A percentile compares a stretch with the other conserved stretches of the same genome.
Conservation (phyloP, 495 filamentous ascomycete species). For the Tricharina praecox region DNA sequence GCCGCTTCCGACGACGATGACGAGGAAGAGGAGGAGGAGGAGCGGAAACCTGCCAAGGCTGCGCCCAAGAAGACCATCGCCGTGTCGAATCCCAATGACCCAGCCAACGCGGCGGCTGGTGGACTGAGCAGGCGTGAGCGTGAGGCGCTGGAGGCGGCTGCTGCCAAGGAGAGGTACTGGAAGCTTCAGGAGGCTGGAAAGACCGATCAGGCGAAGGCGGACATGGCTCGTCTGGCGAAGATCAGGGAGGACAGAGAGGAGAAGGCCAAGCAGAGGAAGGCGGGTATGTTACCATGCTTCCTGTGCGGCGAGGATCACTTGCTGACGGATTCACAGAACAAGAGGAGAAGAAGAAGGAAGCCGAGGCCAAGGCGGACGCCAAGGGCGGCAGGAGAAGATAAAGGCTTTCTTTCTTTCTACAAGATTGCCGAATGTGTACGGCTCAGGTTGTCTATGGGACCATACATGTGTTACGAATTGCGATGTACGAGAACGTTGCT, state of each 20-base stretch:
- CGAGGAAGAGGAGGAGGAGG: conserved; percentile 34
- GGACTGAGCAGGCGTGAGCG: conserved; percentile 68
- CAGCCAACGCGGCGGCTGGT: conserved; percentile 28
- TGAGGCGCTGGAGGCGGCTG: conserved; percentile 73
- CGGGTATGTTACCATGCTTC: conserved; percentile 17
- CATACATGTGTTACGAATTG: no score
- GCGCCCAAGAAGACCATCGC: conserved; percentile 17
- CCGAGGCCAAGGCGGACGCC: conserved; percentile 17
- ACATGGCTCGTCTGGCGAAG: conserved; percentile 62
- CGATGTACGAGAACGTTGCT: no score
- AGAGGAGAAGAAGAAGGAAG: conserved; percentile 25
- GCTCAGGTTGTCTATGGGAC: no score
- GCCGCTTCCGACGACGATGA: conserved; percentile 42
- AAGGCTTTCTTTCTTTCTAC: background rate
- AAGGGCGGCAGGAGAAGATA: conserved; percentile 20
- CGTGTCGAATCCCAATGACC: conserved; percentile 15
- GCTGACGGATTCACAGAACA: conserved; percentile 15
- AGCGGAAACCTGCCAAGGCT: conserved; percentile 10
- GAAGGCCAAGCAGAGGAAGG: conserved; percentile 64
- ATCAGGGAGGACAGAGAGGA: conserved; percentile 76
- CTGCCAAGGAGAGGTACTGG: conserved; percentile 76
- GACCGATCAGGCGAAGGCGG: conserved; percentile 89
- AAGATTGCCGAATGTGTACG: no score
- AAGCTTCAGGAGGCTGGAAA: conserved; percentile 92
- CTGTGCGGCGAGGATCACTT: background rate